These are phyloP conservation scores for Camellia lanceoleosa DNA, from an alignment of 148 eudicot species.

Conservation along the genomic window DNA sequence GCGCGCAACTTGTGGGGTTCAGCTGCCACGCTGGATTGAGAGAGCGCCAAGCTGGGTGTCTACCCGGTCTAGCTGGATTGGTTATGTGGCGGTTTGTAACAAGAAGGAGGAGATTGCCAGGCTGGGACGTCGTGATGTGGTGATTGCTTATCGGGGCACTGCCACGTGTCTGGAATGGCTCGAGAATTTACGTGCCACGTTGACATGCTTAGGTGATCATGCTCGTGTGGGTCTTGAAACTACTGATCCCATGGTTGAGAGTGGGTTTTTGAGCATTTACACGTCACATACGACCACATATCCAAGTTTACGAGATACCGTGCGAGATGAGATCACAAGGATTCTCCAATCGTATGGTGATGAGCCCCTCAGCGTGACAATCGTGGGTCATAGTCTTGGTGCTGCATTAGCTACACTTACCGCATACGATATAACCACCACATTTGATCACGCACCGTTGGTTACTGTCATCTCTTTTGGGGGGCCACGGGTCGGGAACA, in stretches of 20 bases:
- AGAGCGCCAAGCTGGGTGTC: neutral
- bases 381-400: constrained; percentile 16
- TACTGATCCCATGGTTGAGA: constrained; percentile 11
- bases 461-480: constrained; percentile 18
- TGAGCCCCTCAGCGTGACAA: constrained; percentile 12
- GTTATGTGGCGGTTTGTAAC: constrained; percentile 16
- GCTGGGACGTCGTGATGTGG: constrained; percentile 21
- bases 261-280: constrained; percentile 15
- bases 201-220: neutral
- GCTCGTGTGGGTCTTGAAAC: neutral
- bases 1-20: constrained; percentile 8
- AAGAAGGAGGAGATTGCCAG: constrained; percentile 14
- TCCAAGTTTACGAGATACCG: constrained; percentile 9
- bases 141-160: constrained; percentile 10
- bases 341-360: constrained; percentile 1
- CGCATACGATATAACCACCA: constrained; percentile 15
- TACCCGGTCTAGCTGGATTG: constrained; percentile 11
- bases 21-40: constrained; percentile 10
- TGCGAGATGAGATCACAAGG: constrained; percentile 9
- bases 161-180: constrained; percentile 13
- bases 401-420: constrained; percentile 12
- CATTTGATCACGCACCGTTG: neutral
- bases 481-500: constrained; percentile 16
- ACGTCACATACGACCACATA: neutral
- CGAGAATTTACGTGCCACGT: constrained; percentile 13